Evolutionary conservation across 2,329 filamentous ascomycete genomes (phyloP), one percentile per base, ranked within the genome.

Genomic region (Colletotrichum endophyticum): DNA sequence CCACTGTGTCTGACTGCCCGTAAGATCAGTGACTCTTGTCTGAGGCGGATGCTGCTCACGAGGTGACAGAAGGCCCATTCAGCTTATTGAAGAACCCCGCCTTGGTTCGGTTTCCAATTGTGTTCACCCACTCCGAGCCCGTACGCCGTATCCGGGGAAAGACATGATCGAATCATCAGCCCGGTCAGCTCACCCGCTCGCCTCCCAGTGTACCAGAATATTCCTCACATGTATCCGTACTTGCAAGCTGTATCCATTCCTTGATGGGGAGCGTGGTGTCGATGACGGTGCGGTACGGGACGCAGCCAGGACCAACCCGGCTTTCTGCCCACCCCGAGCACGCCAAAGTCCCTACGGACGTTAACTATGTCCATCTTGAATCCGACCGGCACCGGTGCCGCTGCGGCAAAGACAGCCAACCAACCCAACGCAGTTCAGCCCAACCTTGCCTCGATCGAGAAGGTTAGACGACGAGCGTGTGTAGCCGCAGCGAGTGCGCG

Each of bases 391-490:
- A 53, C 44, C 39, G 64, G 73, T 27, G 30, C 44, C 70, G 71
- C 66, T 56, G 66, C 75, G 75, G 72, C 72, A 75, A 75, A 62
- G 25, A 28, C 34, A 22, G 57, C 64, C 62, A 44, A 64, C 57
- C 64, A 59, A 44, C 36, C 34, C 56, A 59, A 27, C 56, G 25
- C 56, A 59, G 57, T n/a, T n/a, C 39, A 49, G 39, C 39, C 57
- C 64, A 63, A 36, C 44, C 36, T 71, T 66, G 59, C 36, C 75
- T 71, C 25, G 30, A 64, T 76, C 68, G 73, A 73, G 70, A 73
- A 76, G 73, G 73, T 74, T 74, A 63, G 71, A 70, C 72, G 74
- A 70, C 72, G 66, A 76, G 66, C 62, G 66, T 67, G 75, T 68
- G 67, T 63, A 76, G 68, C 66, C 64, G 75, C 72, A 77, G 59